Evolutionary conservation across 2,329 filamentous ascomycete genomes (phyloP).

Genomic region (Colletotrichum echinochloae): DNA sequence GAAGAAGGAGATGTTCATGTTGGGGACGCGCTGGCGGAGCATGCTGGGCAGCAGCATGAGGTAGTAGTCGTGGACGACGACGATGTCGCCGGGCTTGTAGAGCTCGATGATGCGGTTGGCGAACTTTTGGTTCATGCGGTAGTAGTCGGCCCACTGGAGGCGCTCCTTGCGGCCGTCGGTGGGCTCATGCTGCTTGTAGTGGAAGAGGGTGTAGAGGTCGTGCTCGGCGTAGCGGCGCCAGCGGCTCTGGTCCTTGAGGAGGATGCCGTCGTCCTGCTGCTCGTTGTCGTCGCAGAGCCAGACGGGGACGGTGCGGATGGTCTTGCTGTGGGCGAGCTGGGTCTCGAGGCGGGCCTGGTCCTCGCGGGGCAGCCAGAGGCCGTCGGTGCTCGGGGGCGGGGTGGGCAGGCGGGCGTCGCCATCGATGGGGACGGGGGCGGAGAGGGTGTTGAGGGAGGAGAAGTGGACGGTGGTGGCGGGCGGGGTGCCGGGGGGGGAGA

Average conservation of each 20-base stretch:
- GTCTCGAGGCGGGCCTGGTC: constrained; percentile 81
- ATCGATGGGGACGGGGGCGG: constrained; percentile 83
- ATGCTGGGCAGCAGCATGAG: constrained; percentile 90
- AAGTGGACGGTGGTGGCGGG: constrained; percentile 62
- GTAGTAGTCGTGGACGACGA: constrained; percentile 95
- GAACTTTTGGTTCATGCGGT: constrained; percentile 91
- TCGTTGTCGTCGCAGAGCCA: constrained; percentile 88
- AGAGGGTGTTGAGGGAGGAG: constrained; percentile 76
- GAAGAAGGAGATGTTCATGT: constrained; percentile 95
- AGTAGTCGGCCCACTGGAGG: constrained; percentile 91
- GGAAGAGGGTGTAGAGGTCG: constrained; percentile 91
- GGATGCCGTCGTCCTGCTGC: constrained; percentile 73
- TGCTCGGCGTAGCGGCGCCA: constrained; percentile 94
- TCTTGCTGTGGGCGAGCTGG: constrained; percentile 77
- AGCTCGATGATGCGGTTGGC: constrained; percentile 88
- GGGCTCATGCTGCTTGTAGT: constrained; percentile 95
- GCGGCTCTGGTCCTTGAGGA: constrained; percentile 82
- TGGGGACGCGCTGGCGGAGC: constrained; percentile 85
- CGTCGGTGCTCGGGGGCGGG: constrained; percentile 72
- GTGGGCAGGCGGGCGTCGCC: constrained; percentile 65
- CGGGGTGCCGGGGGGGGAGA: constrained; percentile 61
- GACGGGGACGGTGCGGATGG: constrained; percentile 85
- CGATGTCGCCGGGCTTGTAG: constrained; percentile 92
- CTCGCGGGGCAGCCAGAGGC: constrained; percentile 75
- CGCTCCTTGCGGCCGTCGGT: constrained; percentile 86